Percentiles rank a stretch among this genome's conserved stretches.
Evolutionary conservation across 768 basidiomycete genomes (phyloP).

Genomic region (Amanita pallidorosea): DNA sequence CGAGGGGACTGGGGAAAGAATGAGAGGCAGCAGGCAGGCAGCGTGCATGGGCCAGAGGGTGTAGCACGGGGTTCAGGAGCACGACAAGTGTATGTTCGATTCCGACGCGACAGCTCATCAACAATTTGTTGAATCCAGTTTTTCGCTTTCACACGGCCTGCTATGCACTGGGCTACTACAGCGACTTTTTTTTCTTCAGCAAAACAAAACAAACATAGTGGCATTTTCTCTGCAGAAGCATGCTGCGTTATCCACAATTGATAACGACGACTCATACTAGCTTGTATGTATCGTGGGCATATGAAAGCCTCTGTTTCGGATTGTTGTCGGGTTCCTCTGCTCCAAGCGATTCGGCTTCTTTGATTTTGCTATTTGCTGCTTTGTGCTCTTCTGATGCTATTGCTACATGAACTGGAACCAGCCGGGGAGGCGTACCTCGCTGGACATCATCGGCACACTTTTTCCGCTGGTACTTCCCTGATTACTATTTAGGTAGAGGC

Average conservation of each 20-base stretch:
- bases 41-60: no score
- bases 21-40: no score
- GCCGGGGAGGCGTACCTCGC: constrained; percentile 45
- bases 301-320: constrained; percentile 99
- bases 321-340: constrained; percentile 80
- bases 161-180: no score
- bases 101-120: no score
- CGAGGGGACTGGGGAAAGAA: no score
- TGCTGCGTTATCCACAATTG: neutral
- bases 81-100: no score
- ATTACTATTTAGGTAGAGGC: no score
- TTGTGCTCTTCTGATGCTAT: constrained; percentile 94
- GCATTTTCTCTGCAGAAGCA: constrained; percentile 59
- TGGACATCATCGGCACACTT: constrained; percentile 73
- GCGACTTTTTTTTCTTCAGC: no score
- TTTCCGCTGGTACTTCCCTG: constrained; percentile 65
- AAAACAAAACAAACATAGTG: no score
- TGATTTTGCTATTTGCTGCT: constrained; percentile 71
- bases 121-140: no score
- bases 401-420: constrained; percentile 34
- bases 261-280: constrained; percentile 16
- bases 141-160: no score
- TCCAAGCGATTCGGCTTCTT: constrained; percentile 78
- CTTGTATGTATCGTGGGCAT: constrained; percentile 90
- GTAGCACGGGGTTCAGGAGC: no score